Base-by-base conservation (phyloP, 1,139 yeast species). In the Protomyces inouyei region DNA sequence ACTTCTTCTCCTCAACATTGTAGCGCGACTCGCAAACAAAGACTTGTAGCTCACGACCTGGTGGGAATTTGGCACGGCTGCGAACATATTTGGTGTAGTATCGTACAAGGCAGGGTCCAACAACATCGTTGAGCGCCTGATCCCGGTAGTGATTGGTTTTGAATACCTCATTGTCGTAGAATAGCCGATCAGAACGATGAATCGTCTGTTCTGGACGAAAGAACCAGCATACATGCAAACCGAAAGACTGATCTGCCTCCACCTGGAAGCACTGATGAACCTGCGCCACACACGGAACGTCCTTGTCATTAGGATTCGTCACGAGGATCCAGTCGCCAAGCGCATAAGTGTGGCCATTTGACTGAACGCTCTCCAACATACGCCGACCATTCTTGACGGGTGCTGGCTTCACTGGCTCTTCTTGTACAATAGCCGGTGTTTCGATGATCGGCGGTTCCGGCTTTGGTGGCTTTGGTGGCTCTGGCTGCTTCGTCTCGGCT, bases 131-230 rank as follows among this genome's bases (percentile, higher is more conserved):
- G 2, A 89, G 90, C 65, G 85, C 77, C 75, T 93, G 98, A 74
- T 93, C 98, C 73, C 98, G 84, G 77, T 93, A 93, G 77, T 92
- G 98, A 56, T 97, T 97, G 0, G 97, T 88, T 76, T 93, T 93
- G 75, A 95, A 90, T 40, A 93, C 98, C 76, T 93, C 98, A 73
- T 93, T 91, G 71, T 87, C 90, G 75, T 88, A 89, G 74, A 95
- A 93, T 66, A 91, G 78, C 73, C 96, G 81, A 75, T 93, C 98
- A 64, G 82, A 87, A 70, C 95, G 83, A 75, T 93, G 98, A 57
- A 95, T 95, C 0, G 98, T 93, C 79, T 95, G 98, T 75, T 93
- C 98, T 0, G 98, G 97, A 68, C 98, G 85, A 72, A 89, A 88
- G 76, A 92, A 93, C 98, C 98, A 93, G 78, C 98, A 93, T 48